Evolutionary conservation across 805 yeast genomes (phyloP).

Genomic region (Myxozyma geophila): DNA sequence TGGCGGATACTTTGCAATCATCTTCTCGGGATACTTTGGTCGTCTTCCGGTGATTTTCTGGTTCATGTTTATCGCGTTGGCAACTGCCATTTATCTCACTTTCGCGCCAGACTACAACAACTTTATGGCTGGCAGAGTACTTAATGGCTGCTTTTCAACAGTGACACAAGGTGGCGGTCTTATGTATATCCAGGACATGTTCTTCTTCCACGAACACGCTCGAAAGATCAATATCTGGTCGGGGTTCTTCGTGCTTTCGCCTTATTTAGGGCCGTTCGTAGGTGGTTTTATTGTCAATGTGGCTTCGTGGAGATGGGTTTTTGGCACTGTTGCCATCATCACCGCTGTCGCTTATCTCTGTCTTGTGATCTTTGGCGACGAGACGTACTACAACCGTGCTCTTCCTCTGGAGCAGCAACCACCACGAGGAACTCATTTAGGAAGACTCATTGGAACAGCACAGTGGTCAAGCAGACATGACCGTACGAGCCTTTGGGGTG

Average conservation of each 20-base stretch:
- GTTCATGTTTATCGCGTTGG: constrained; percentile 24
- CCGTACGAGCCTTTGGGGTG: constrained; percentile 2
- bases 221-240: constrained; percentile 70
- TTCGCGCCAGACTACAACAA: constrained; percentile 24
- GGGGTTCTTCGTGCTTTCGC: constrained; percentile 65
- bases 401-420: constrained; percentile 13
- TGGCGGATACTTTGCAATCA: constrained; percentile 27
- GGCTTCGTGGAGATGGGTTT: constrained; percentile 33
- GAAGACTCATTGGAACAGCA: constrained; percentile 10
- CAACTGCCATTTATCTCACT: constrained; percentile 18
- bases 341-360: constrained; percentile 15
- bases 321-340: constrained; percentile 27
- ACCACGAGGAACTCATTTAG: constrained; percentile 2
- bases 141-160: constrained; percentile 53
- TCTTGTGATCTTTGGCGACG: constrained; percentile 32
- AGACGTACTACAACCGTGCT: constrained; percentile 16
- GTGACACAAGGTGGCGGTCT: constrained; percentile 81
- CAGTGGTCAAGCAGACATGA: constrained; percentile 11
- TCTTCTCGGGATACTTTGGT: constrained; percentile 22
- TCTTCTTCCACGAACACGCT: constrained; percentile 68
- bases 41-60: constrained; percentile 21
- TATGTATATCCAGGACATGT: constrained; percentile 68
- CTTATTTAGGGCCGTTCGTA: constrained; percentile 32
- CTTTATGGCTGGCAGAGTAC: constrained; percentile 40
- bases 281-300: constrained; percentile 25